Percentiles rank a stretch among this genome's conserved stretches.
Evolutionary conservation across 2,329 filamentous ascomycete genomes (phyloP).

Genomic region (Pseudogymnoascus sp.): DNA sequence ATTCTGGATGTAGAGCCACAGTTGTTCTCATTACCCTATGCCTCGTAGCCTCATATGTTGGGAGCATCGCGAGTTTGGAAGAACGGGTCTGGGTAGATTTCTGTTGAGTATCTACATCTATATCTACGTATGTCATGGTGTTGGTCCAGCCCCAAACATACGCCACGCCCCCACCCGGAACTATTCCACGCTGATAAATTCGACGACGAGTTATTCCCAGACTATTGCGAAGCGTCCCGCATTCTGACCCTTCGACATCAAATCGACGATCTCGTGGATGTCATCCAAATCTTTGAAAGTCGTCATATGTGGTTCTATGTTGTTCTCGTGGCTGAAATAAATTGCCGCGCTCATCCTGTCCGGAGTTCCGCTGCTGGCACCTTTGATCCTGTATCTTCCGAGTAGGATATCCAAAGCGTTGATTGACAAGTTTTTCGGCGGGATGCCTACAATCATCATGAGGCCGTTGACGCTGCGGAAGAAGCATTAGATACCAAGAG

Average conservation of each 20-base stretch:
- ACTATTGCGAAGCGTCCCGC: slow-evolving; percentile 16
- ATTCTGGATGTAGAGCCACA: neutral
- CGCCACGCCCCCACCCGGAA: neutral
- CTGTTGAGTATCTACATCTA: neutral
- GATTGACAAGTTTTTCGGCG: slow-evolving; percentile 12
- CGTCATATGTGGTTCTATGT: slow-evolving; percentile 17
- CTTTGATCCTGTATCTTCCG: slow-evolving; percentile 15
- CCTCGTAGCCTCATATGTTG: neutral
- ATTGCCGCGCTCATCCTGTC: slow-evolving; percentile 17
- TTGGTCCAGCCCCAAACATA: neutral
- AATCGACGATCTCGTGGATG: slow-evolving; percentile 19
- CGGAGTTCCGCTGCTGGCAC: slow-evolving; percentile 15
- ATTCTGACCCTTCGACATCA: slow-evolving; percentile 15
- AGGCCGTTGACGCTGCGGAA: slow-evolving; percentile 10
- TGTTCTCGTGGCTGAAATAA: slow-evolving; percentile 17
- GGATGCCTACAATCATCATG: slow-evolving; percentile 20
- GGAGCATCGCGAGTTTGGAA: neutral
- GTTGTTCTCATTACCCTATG: neutral
- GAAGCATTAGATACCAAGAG: neutral
- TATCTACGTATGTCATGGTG: neutral
- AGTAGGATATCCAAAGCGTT: slow-evolving; percentile 15
- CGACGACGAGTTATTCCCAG: neutral
- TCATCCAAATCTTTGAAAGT: slow-evolving; percentile 17
- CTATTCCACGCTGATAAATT: neutral
- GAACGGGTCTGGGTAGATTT: neutral